A percentile compares a stretch with the other conserved stretches of the same genome.
These are phyloP conservation scores for Leishmania arabica DNA, from an alignment of 208 protist genomes.

Conservation along the genomic window DNA sequence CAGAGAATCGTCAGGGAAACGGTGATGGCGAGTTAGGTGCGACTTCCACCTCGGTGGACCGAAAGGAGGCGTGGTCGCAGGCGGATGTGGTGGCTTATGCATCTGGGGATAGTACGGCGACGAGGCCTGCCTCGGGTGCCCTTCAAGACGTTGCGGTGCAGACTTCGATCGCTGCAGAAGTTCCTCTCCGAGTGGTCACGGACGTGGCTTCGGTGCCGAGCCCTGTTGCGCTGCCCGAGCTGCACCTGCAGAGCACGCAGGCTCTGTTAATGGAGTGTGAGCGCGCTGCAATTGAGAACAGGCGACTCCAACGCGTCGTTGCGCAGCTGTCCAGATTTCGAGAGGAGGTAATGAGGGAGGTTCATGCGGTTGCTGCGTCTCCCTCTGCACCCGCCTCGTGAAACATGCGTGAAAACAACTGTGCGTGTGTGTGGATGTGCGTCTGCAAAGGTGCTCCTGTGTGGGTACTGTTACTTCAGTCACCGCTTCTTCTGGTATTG, in stretches of 20 bases:
- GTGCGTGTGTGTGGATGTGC: neutral
- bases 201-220: neutral
- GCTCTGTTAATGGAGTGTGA: constrained; percentile 4
- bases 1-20: neutral
- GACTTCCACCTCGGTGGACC: neutral
- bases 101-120: too few species aligned
- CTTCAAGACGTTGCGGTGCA: neutral
- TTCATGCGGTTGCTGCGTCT: neutral
- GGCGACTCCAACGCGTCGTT: constrained; percentile 7
- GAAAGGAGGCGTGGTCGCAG: neutral
- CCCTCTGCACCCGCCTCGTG: neutral
- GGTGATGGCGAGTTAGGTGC: neutral
- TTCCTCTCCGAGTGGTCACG: neutral
- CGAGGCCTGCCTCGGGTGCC: neutral
- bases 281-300: constrained; percentile 22
- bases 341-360: constrained; percentile 25
- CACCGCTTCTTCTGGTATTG: neutral
- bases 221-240: neutral
- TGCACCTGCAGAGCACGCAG: neutral
- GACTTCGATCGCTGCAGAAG: neutral
- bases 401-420: neutral
- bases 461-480: neutral
- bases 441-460: neutral
- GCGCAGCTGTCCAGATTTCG: constrained; percentile 28
- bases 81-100: neutral